Evolutionary conservation across 805 yeast species (phyloP), one percentile per base, ranked within the genome.

Genomic region (Scheffersomyces coipomensis): DNA sequence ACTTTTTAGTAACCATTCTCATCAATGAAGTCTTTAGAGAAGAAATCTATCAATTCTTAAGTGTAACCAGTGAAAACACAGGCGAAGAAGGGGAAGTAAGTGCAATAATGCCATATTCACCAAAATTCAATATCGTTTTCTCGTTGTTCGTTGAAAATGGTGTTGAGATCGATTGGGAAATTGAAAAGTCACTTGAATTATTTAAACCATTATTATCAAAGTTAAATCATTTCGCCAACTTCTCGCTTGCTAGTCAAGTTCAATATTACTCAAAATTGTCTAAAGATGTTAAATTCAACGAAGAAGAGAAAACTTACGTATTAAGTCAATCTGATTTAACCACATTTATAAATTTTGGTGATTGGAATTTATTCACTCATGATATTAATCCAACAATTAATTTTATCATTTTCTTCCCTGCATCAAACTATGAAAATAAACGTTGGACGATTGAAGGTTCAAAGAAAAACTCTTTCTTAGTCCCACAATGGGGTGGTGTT

Each of bases 401-500:
- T 59, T 81, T 91, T 52, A 68, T 86, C 15, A 61, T 83, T 1
- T 87, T 81, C 51, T 73, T 81, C 38, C 89, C 95, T 2, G 66
- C 74, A 4, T 39, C 59, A 15, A 62, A 63, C 43, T 52, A 60
- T 27, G 63, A 68, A 19, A 65, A 62, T 19, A 58, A 67, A 42
- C 88, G 79, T 17, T 68, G 79, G 51, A 48, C 43, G 4, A 76
- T 84, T 34, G 75, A 66, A 33, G 62, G 72, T 40, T 71, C 71
- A 4, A 39, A 38, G 52, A 66, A 80, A 34, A 83, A 75, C 57
- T 79, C 82, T 39, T 89, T 84, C 53, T 60, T 85, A 33, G 78
- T 91, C 17, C 95, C 97, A 6, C 95, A 86, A 61, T 90, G 96
- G 87, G 95, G 93, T 9, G 96, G 97, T 45, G 77, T 87, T 40